These are phyloP conservation scores for Thielaviopsis populi DNA, from an alignment of 2,329 filamentous ascomycete species.

Conservation along the genomic window DNA sequence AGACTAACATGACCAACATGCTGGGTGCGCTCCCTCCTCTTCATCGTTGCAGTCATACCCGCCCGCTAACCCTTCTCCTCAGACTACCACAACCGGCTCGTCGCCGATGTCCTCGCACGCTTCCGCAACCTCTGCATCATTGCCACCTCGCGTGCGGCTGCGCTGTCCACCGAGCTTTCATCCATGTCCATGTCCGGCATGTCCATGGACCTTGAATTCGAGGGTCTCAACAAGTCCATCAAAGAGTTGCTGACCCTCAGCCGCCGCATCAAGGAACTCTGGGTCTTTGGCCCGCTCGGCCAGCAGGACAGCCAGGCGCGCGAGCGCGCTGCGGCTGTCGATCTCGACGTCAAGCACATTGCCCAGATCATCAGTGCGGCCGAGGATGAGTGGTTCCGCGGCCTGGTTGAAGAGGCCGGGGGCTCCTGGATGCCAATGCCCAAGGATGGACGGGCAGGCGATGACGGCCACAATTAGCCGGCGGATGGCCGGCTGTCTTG, in stretches of 20 bases:
- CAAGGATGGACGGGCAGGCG: conserved; percentile 14
- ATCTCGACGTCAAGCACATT: conserved; percentile 7
- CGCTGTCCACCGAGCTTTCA: conserved; percentile 29
- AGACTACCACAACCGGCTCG: conserved; percentile 33
- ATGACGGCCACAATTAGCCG: neutral
- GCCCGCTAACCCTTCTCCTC: conserved; percentile 16
- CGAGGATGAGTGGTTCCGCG: conserved; percentile 24
- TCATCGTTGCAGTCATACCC: neutral
- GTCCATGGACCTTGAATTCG: conserved; percentile 32
- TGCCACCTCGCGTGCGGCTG: conserved; percentile 27
- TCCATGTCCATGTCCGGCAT: conserved; percentile 30
- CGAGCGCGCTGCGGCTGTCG: conserved; percentile 23
- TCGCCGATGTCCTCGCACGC: conserved; percentile 31
- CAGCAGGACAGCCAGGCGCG: conserved; percentile 25
- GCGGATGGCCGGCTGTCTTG: neutral
- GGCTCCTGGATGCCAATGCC: conserved; percentile 26
- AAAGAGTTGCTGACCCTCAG: conserved; percentile 32
- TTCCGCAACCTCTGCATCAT: conserved; percentile 32
- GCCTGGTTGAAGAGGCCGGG: conserved; percentile 25
- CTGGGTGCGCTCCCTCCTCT: conserved; percentile 23
- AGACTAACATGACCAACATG: conserved; percentile 22
- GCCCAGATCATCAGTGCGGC: conserved; percentile 20
- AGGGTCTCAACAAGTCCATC: conserved; percentile 30
- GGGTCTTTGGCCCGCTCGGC: conserved; percentile 31
- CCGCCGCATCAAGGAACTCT: conserved; percentile 32